These are phyloP conservation scores for Fraxinus platypoda DNA, from an alignment of 305 asterid species.

Conservation along the genomic window DNA sequence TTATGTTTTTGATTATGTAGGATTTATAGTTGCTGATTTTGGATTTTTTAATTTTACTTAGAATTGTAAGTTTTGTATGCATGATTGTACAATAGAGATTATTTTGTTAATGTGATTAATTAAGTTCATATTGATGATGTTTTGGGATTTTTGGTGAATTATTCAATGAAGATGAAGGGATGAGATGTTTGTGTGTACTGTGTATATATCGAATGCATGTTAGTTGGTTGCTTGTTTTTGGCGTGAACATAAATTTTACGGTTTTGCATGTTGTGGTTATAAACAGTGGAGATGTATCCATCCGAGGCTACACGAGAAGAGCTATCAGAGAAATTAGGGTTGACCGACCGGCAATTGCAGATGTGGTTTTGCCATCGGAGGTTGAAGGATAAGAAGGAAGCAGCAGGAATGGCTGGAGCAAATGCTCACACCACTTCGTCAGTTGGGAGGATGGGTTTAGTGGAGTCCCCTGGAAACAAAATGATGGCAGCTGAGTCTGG, in stretches of 20 bases:
- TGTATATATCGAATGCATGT: neutral
- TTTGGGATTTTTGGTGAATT: slow-evolving; percentile 18
- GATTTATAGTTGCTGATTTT: neutral
- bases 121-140: neutral
- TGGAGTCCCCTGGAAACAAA: slow-evolving; percentile 57
- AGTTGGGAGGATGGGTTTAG: slow-evolving; percentile 46
- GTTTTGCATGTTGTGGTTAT: slow-evolving; percentile 23
- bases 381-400: slow-evolving; percentile 91
- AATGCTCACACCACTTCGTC: slow-evolving; percentile 51
- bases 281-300: slow-evolving; percentile 86
- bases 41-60: neutral
- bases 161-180: slow-evolving; percentile 17
- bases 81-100: neutral
- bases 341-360: slow-evolving; percentile 93
- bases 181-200: slow-evolving; percentile 3
- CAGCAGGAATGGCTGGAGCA: slow-evolving; percentile 50
- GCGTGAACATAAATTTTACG: slow-evolving; percentile 4
- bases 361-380: slow-evolving; percentile 99
- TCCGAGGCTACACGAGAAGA: slow-evolving; percentile 82
- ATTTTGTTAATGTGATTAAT: slow-evolving; percentile 3
- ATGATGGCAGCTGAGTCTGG: slow-evolving; percentile 47
- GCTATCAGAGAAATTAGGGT: slow-evolving; percentile 65
- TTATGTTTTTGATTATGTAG: slow-evolving; percentile 4
- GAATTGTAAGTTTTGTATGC: neutral
- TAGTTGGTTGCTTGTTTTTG: neutral